Evolutionary conservation across 371 early-diverging fungal genomes (phyloP).

Genomic region (Mortierella sp.): DNA sequence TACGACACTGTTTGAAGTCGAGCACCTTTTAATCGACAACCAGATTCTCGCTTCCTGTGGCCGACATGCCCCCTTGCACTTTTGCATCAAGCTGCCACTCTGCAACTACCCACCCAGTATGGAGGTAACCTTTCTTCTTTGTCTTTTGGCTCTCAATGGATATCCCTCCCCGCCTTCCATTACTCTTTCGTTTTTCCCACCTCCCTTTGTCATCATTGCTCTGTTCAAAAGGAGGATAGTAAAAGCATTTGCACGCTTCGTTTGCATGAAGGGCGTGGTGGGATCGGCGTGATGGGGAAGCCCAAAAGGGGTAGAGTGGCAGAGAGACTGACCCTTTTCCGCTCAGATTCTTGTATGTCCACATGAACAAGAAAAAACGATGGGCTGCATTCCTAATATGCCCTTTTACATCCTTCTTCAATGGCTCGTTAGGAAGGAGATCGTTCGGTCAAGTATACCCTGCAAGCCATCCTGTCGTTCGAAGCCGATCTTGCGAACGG

Average conservation of each 20-base stretch:
- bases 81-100: conserved; percentile 48
- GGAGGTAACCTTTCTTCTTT: conserved; percentile 24
- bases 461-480: conserved; percentile 24
- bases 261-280: not conserved
- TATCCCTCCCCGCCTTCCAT: not conserved
- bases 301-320: not conserved
- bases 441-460: conserved; percentile 19
- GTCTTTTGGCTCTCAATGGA: not conserved
- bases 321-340: not conserved
- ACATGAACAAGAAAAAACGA: not conserved
- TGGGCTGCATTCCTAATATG: not conserved
- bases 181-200: not conserved
- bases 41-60: conserved; percentile 25
- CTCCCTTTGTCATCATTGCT: not conserved
- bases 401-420: not conserved
- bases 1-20: conserved; percentile 29
- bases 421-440: not conserved
- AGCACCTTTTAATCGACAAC: conserved; percentile 35
- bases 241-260: not conserved
- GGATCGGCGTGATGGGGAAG: conserved; percentile 9
- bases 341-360: not conserved
- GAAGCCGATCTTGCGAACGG: conserved; percentile 16
- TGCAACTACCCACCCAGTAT: conserved; percentile 46
- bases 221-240: not conserved
- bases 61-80: conserved; percentile 30